Percentiles rank a stretch among this genome's conserved stretches.
phyloP scores from a whole-genome alignment of 306 rosid species.

The Cicer arietinum region DNA sequence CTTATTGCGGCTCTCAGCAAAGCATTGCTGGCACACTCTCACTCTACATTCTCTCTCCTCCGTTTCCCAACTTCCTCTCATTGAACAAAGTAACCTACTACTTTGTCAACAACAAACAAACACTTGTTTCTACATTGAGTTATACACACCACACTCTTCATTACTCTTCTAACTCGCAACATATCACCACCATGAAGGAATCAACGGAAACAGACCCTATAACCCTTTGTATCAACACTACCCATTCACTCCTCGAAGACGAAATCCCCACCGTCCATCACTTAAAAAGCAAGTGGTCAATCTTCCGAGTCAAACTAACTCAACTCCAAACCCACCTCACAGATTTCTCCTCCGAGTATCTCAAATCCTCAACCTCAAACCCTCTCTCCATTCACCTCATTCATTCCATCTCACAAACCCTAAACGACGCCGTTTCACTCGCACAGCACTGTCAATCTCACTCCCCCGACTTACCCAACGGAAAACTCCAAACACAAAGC shows the following conservation, averaged over 20 bases:
- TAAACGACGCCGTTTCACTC: constrained; percentile 61
- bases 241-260: constrained; percentile 51
- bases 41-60: no score
- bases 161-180: no score
- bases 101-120: no score
- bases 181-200: constrained; percentile 54
- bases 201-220: constrained; percentile 54
- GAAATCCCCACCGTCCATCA: constrained; percentile 57
- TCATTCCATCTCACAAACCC: constrained; percentile 55
- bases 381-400: constrained; percentile 75
- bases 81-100: no score
- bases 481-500: constrained; percentile 90
- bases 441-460: constrained; percentile 53
- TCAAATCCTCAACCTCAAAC: constrained; percentile 51
- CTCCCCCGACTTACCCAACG: constrained; percentile 46
- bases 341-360: constrained; percentile 64
- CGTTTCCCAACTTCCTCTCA: no score
- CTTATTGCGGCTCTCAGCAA: no score
- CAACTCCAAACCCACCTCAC: constrained; percentile 70
- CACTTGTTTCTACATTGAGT: no score
- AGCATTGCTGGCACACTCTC: no score
- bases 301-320: constrained; percentile 62
- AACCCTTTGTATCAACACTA: constrained; percentile 37
- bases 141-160: no score
- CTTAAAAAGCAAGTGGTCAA: constrained; percentile 83